phyloP scores from a whole-genome alignment of 1,284 basidiomycete species.

The Leccinum griseonigrum region DNA sequence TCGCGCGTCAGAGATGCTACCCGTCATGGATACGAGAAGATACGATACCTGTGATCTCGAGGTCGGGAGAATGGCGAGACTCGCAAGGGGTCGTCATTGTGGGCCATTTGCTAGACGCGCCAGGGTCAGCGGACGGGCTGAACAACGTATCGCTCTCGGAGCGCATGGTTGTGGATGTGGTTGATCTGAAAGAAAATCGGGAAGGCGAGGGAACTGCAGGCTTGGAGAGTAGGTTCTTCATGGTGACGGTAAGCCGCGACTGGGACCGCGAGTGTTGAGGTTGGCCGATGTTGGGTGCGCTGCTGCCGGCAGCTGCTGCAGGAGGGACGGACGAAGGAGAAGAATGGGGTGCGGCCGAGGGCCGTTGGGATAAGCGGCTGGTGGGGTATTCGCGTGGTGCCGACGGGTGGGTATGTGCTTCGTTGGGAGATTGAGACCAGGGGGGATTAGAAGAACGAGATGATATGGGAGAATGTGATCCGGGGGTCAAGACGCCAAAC shows the following conservation, averaged over 20 bases:
- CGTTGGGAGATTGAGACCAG: conserved; percentile 16
- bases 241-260: conserved; percentile 25
- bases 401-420: conserved; percentile 17
- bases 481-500: conserved; percentile 10
- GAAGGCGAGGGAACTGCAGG: conserved; percentile 20
- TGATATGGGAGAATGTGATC: conserved; percentile 15
- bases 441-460: conserved; percentile 18
- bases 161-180: background rate
- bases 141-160: conserved; percentile 13
- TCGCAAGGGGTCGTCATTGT: conserved; percentile 14
- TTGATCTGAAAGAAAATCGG: conserved; percentile 23
- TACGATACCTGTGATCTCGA: conserved; percentile 21
- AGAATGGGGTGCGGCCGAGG: conserved; percentile 15
- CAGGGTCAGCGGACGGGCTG: conserved; percentile 11
- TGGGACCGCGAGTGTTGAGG: conserved; percentile 9
- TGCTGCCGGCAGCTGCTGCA: background rate
- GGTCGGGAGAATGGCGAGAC: conserved; percentile 18
- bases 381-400: background rate
- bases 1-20: background rate
- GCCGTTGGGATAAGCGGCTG: conserved; percentile 5
- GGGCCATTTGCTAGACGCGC: conserved; percentile 11
- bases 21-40: conserved; percentile 1
- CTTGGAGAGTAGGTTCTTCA: conserved; percentile 28
- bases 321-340: background rate
- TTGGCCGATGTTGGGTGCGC: background rate